Evolutionary conservation across 192 early-diverging fungal species (phyloP).

Genomic region (Gigaspora rosea): DNA sequence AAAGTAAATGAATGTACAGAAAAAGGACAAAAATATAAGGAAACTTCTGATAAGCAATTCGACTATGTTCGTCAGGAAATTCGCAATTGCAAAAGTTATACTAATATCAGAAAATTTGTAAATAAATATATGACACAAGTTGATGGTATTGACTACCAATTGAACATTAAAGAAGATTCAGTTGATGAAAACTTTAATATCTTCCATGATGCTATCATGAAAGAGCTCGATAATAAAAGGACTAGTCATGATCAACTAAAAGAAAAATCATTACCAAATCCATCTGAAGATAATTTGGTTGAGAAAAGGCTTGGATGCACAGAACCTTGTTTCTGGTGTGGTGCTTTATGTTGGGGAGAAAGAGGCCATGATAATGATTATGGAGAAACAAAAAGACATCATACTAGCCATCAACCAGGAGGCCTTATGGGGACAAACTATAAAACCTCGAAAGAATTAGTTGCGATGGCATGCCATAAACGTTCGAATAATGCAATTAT

Average conservation of each 20-base stretch:
- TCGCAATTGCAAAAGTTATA: neutral
- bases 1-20: neutral
- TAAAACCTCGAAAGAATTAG: neutral
- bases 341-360: too few relatives aligned
- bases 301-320: conserved; percentile 24
- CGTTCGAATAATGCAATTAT: neutral
- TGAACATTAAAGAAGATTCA: neutral
- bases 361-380: neutral
- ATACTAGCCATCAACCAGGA: conserved; percentile 22
- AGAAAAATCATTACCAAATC: neutral
- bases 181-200: neutral
- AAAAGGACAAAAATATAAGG: neutral
- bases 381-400: conserved; percentile 22
- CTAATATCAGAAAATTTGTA: neutral
- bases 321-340: neutral
- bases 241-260: neutral
- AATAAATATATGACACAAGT: conserved; percentile 9
- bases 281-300: neutral
- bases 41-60: neutral
- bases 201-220: neutral
- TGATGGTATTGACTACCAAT: neutral
- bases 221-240: neutral
- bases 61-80: neutral
- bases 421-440: neutral
- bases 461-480: neutral